Conservation (phyloP, 371 early-diverging fungal genomes). For the Mucor lusitanicus region DNA sequence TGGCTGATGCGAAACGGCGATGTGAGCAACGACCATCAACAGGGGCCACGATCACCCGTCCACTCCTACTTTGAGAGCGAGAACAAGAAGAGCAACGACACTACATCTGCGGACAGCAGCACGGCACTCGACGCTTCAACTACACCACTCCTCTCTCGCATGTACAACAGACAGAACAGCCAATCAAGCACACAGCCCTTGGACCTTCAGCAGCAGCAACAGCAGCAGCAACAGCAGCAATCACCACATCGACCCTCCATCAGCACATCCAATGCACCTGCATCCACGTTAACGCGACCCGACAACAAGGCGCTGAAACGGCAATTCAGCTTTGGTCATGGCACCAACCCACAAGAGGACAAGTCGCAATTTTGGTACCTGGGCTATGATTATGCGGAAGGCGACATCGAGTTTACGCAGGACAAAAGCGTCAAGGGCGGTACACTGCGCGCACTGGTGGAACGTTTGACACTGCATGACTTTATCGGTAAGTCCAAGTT, state of each 20-base stretch:
- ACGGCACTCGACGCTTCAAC: not conserved
- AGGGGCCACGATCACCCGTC: constrained; percentile 13
- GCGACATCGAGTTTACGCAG: constrained; percentile 77
- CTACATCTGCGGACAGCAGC: not conserved
- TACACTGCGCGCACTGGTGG: constrained; percentile 82
- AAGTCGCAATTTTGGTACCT: constrained; percentile 49
- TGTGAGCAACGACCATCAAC: not conserved
- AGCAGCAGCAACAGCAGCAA: not conserved
- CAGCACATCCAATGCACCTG: not conserved
- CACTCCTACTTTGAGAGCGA: constrained; percentile 12
- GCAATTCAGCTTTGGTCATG: constrained; percentile 21
- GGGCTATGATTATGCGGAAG: constrained; percentile 74
- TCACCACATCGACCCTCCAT: constrained; percentile 20
- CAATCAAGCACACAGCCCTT: not conserved
- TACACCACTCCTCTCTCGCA: constrained; percentile 5
- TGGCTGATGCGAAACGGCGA: constrained; percentile 38
- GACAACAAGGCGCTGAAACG: constrained; percentile 20
- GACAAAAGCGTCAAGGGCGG: constrained; percentile 87
- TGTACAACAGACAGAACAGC: constrained; percentile 13
- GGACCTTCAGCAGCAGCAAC: not conserved
- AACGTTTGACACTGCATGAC: constrained; percentile 88
- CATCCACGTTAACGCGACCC: constrained; percentile 5
- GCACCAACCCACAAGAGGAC: constrained; percentile 11
- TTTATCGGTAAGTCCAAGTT: constrained; percentile 47
- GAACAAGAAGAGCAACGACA: not conserved